These are phyloP conservation scores for Telfairia occidentalis DNA, from an alignment of 331 rosid species.

Conservation along the genomic window DNA sequence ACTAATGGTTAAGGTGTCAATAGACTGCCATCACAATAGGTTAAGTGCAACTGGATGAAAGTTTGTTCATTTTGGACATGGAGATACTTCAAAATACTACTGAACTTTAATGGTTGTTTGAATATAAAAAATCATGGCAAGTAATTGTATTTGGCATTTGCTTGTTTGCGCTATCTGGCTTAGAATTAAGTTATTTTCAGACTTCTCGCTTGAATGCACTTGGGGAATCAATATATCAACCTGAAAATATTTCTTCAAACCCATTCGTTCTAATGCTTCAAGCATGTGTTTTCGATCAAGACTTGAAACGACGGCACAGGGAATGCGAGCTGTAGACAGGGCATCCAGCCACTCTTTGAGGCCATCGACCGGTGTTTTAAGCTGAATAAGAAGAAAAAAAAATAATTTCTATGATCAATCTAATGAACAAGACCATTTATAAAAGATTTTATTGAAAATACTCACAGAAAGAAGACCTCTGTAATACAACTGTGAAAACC, in stretches of 20 bases:
- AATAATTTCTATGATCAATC: constrained; percentile 1
- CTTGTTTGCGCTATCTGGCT: not conserved
- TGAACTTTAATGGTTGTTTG: not conserved
- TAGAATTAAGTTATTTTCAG: not conserved
- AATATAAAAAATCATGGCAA: not conserved
- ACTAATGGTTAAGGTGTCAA: not conserved
- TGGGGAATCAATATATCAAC: constrained; percentile 28
- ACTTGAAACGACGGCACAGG: constrained; percentile 93
- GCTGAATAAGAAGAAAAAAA: constrained; percentile 24
- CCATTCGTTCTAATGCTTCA: constrained; percentile 63
- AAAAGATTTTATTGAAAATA: constrained; percentile 7
- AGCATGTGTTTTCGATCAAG: constrained; percentile 74
- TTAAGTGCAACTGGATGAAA: not conserved
- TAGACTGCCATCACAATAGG: not conserved
- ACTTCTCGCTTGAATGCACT: not conserved
- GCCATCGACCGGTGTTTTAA: constrained; percentile 67
- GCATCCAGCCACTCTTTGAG: constrained; percentile 95
- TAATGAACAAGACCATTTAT: not conserved
- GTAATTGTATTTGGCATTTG: not conserved
- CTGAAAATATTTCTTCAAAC: constrained; percentile 78
- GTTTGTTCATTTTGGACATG: not conserved
- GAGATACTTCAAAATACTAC: not conserved
- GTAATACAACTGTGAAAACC: constrained; percentile 74
- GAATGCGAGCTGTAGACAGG: constrained; percentile 70
- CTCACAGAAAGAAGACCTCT: constrained; percentile 76